These are phyloP conservation scores for Conticribra guillardii DNA, from an alignment of 108 stramenopile genomes.

Conservation along the genomic window DNA sequence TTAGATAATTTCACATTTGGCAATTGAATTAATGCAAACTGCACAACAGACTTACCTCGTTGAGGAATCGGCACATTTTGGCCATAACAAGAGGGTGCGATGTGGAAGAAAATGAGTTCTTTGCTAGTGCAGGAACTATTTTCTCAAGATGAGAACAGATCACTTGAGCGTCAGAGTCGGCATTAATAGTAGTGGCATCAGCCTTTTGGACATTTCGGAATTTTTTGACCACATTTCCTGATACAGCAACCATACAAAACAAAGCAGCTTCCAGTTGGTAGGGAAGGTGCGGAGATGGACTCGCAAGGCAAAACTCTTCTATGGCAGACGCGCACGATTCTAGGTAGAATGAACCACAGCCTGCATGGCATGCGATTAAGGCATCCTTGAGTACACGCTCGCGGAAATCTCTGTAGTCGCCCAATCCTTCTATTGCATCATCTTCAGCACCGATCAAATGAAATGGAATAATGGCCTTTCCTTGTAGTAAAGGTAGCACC, in stretches of 20 bases:
- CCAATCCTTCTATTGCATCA: constrained; percentile 51
- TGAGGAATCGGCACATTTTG: constrained; percentile 53
- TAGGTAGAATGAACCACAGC: constrained; percentile 54
- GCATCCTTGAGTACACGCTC: constrained; percentile 57
- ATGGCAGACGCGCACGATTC: constrained; percentile 74
- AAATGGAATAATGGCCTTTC: constrained; percentile 76
- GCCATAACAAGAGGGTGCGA: constrained; percentile 59
- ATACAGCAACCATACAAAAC: constrained; percentile 67
- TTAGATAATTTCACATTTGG: not conserved
- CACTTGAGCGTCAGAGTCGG: constrained; percentile 11
- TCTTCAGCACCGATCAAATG: constrained; percentile 24
- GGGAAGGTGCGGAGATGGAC: constrained; percentile 44
- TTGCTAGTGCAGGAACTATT: constrained; percentile 54
- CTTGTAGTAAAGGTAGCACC: constrained; percentile 71
- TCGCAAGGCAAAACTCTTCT: constrained; percentile 72
- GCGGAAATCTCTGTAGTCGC: constrained; percentile 67
- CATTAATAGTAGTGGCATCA: not conserved
- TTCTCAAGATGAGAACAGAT: constrained; percentile 32
- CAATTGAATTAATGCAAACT: not conserved
- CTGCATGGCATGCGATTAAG: constrained; percentile 56
- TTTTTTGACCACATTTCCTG: constrained; percentile 37
- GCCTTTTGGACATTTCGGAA: not conserved
- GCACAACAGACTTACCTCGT: constrained; percentile 42
- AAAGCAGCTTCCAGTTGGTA: constrained; percentile 81
- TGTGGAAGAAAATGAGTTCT: constrained; percentile 47